Evolutionary conservation across 1,284 basidiomycete species (phyloP), one percentile per base, ranked within the genome.

Genomic region (Apiotrichum akiyoshidainum): DNA sequence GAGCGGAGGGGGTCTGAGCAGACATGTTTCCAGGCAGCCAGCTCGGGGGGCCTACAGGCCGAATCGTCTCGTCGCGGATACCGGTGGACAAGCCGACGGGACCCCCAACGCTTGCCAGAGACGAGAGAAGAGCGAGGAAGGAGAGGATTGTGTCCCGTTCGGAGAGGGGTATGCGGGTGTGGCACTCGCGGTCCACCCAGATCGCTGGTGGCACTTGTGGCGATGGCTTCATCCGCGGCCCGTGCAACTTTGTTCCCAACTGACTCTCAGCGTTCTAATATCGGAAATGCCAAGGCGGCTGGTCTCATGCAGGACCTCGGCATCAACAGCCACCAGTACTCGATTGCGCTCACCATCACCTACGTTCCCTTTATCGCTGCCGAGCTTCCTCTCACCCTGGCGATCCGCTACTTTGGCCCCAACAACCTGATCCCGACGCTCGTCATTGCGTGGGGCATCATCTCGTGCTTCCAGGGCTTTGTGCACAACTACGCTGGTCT

Each of bases 381-480:
- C 35, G 67, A 70, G 59, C 58, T 68, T 13, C 68, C 67, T 7
- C 51, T 67, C 17, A 70, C 68, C 3, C 48, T 69, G 21, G 46
- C 54, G 39, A 63, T 68, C 52, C 65, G 64, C 13, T 34, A 0
- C 47, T 67, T 65, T 26, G 68, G 68, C 0, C 68, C 68, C 8
- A 60, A 70, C 58, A 66, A 66, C 42, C 62, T 70, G 39, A 60
- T 87, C 56, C 84, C 85, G 0, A 74, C 84, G 45, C 76, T 87
- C 14, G 83, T 86, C 14, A 73, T 77, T 8, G 55, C 70, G 5
- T 81, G 80, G 80, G 86, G 86, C 5, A 72, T 82, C 10, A 83
- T 86, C 2, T 86, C 85, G 2, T 86, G 81, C 1, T 71, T 86
- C 59, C 85, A 83, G 46, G 81, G 82, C 13, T 73, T 86, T 52